These are phyloP conservation scores for Epichloe glyceriae DNA, from an alignment of 2,329 filamentous ascomycete species.

Conservation along the genomic window DNA sequence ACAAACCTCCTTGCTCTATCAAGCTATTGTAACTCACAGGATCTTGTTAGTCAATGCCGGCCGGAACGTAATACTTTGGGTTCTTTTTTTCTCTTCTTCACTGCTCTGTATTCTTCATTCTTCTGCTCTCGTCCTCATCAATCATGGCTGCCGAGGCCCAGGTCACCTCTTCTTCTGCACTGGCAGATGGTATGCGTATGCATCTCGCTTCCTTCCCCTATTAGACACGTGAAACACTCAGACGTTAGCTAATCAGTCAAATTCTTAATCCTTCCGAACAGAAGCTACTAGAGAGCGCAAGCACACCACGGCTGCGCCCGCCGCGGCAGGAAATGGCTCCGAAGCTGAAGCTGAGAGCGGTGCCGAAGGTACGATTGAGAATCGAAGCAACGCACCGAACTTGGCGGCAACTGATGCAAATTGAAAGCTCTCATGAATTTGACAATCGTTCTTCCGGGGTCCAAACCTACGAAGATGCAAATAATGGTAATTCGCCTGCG, in stretches of 20 bases:
- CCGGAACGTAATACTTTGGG: conserved; percentile 15
- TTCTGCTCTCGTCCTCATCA: conserved; percentile 6
- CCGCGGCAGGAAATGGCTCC: conserved; percentile 12
- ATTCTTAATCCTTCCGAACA: background rate
- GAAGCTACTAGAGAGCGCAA: conserved; percentile 14
- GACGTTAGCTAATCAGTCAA: background rate
- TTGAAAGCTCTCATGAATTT: conserved; percentile 43
- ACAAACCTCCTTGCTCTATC: background rate
- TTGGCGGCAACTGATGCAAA: background rate
- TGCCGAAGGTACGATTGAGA: conserved; percentile 19
- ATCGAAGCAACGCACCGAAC: background rate
- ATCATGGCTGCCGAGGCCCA: conserved; percentile 22
- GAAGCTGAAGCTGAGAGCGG: conserved; percentile 20
- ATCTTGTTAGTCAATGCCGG: conserved; percentile 13
- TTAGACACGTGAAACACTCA: background rate
- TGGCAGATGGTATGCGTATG: conserved; percentile 11
- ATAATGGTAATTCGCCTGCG: conserved; percentile 53
- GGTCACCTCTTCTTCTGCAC: conserved; percentile 13
- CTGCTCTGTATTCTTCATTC: conserved; percentile 8
- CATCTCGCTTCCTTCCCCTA: background rate
- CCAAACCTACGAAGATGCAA: conserved; percentile 59
- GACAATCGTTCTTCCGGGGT: conserved; percentile 70
- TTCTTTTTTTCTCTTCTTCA: conserved; percentile 10
- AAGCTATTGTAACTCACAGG: conserved; percentile 5
- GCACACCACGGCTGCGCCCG: conserved; percentile 13